Base-by-base conservation (phyloP, 129 eudicot species). In the Glebionis coronaria region DNA sequence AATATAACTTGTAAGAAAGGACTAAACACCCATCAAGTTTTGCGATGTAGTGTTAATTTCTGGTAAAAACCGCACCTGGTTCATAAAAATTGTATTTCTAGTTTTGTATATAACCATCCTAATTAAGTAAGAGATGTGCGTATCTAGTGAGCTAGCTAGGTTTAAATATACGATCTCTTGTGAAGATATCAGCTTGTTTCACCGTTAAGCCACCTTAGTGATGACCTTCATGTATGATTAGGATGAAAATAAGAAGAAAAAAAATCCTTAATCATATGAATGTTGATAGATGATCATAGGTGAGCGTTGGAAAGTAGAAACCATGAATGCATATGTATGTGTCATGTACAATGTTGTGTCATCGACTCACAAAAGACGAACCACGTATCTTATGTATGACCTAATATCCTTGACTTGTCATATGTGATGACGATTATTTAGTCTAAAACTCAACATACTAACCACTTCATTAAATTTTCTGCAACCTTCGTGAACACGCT, bases 401-500 rank as follows among this genome's bases (percentile, higher is more conserved):
- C 46, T 47, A 8, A 15, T 52, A 51, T 18, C 27, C 9, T 52
- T 52, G 61, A 31, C 60, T 52, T 16, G 31, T 54, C 16, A 52
- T n/a, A 49, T 11, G 8, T n/a, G 11, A 58, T 12, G 13, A 21
- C 19, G 19, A 58, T 14, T 25, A 23, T 31, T 10, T 29, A 29
- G 15, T 51, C 16, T 52, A 9, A 21, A 20, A 54, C 55, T 42
- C 64, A 38, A 42, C 53, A 35, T 27, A 68, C 73, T 68, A 55
- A 68, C 55, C 73, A 42, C 21, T 23, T 68, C 35, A 55, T 52
- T n/a, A n/a, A n/a, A n/a, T n/a, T n/a, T n/a, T n/a, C n/a, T n/a
- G n/a, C n/a, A n/a, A n/a, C n/a, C n/a, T n/a, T n/a, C n/a, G n/a
- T n/a, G n/a, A n/a, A n/a, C n/a, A n/a, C n/a, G n/a, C n/a, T n/a